Base-by-base conservation (phyloP, 176 grass and related monocot genomes). In the Tuctoria greenei region DNA sequence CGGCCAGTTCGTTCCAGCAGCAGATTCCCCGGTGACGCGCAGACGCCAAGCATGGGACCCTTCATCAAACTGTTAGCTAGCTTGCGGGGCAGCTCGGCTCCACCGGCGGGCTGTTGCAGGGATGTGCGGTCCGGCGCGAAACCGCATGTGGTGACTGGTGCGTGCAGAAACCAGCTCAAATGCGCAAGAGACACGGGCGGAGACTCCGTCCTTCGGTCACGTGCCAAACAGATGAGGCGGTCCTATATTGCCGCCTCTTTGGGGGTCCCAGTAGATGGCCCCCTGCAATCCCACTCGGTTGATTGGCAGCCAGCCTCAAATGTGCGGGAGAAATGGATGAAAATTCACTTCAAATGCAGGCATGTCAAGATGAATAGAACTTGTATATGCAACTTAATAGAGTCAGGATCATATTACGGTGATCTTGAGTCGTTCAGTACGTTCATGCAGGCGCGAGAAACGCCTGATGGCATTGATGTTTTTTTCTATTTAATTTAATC, bases 1-100 rank as follows among this genome's bases (percentile, higher is more conserved):
- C 39, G 4, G 72, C 15, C 23, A 43, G 72, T 61, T 3, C 31
- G 31, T 31, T 31, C 31, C 31, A 31, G 31, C 31, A 31, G 31
- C 31, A 61, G 72, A 75, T 75, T 61, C 57, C 72, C 39, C 41
- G 14, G 17, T 74, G 52, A 74, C 23, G 71, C 38, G 37, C 41
- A 37, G 55, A n/a, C n/a, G 52, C 8, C 52, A n/a, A n/a, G n/a
- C n/a, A 7, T 10, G 38, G 54, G 72, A 26, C 72, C 17, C 72
- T 51, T 39, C 31, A 31, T 10, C 72, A 43, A 74, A 43, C 72
- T 74, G 37, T 42, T 58, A 74, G 37, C 24, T 28, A 74, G 37
- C 24, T 28, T 60, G 28, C 23, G 38, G 40, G 55, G 41, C 28
- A 31, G 31, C 31, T 31, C n/a, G 46, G 69, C 69, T 40, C 64